phyloP scores from a whole-genome alignment of 169 alveolate species.

The Toxoplasma gondii region DNA sequence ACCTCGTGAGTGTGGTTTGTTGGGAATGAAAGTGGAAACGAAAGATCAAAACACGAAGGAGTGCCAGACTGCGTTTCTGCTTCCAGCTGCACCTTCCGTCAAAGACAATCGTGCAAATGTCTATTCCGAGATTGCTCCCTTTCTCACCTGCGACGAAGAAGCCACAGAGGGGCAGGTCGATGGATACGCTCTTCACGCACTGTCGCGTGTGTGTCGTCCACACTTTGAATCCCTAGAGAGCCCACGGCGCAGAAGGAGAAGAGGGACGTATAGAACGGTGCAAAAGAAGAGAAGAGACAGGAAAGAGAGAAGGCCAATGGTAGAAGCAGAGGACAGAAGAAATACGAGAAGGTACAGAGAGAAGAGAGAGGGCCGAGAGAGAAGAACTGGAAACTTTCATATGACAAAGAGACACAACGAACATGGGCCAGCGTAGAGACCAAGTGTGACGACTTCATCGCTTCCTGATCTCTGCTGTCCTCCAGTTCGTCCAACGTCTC shows the following conservation, averaged over 20 bases:
- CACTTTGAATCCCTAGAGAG: conserved; percentile 32
- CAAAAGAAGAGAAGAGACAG: background rate
- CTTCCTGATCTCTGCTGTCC: no score
- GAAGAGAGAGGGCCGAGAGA: background rate
- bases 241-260: background rate
- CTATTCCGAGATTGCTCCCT: background rate
- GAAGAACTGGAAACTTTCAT: no score
- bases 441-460: no score
- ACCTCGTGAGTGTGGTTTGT: no score
- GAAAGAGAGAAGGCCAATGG: background rate
- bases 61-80: no score
- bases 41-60: no score
- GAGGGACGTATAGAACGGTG: background rate
- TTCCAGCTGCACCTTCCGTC: no score
- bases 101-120: no score
- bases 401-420: no score
- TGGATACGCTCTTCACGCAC: conserved; percentile 24
- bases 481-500: background rate
- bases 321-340: background rate
- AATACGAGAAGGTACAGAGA: background rate
- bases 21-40: no score
- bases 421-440: no score
- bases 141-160: conserved; percentile 45
- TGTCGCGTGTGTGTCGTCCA: conserved; percentile 36
- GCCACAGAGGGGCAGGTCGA: conserved; percentile 45